Conservation (phyloP, 1,284 basidiomycete genomes). For the Pascua guehoae region DNA sequence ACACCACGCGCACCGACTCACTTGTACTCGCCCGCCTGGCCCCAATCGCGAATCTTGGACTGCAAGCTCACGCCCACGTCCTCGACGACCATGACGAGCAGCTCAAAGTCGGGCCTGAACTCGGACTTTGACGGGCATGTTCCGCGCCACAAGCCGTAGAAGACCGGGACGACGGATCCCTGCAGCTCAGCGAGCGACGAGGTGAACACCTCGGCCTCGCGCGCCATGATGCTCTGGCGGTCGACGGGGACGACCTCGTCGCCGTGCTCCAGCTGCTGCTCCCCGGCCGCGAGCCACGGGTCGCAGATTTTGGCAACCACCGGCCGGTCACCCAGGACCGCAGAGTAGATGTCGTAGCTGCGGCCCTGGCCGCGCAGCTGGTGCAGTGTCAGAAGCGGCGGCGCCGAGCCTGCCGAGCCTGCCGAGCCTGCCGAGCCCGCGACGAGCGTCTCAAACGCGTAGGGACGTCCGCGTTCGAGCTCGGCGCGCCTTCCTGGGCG, state of each 20-base stretch:
- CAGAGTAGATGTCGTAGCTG: neutral
- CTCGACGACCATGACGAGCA: slow-evolving; percentile 1
- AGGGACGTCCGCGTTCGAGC: slow-evolving; percentile 1
- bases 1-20: no score
- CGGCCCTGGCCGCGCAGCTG: neutral
- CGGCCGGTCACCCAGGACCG: neutral
- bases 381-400: no score
- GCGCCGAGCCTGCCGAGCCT: no score
- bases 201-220: neutral
- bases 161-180: neutral
- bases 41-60: slow-evolving; percentile 1
- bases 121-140: slow-evolving; percentile 2
- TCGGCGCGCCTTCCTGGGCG: neutral
- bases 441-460: slow-evolving; percentile 1
- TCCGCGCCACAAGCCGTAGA: slow-evolving; percentile 1
- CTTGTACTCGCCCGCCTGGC: neutral
- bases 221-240: neutral
- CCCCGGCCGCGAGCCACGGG: slow-evolving; percentile 1
- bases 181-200: neutral
- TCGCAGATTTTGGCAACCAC: slow-evolving; percentile 1
- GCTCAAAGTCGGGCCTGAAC: neutral
- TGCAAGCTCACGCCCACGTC: slow-evolving; percentile 2
- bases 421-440: neutral
- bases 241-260: slow-evolving; percentile 6
- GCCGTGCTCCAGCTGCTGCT: slow-evolving; percentile 1